Evolutionary conservation across 2,329 filamentous ascomycete genomes (phyloP).

Genomic region (Fusarium sp.): DNA sequence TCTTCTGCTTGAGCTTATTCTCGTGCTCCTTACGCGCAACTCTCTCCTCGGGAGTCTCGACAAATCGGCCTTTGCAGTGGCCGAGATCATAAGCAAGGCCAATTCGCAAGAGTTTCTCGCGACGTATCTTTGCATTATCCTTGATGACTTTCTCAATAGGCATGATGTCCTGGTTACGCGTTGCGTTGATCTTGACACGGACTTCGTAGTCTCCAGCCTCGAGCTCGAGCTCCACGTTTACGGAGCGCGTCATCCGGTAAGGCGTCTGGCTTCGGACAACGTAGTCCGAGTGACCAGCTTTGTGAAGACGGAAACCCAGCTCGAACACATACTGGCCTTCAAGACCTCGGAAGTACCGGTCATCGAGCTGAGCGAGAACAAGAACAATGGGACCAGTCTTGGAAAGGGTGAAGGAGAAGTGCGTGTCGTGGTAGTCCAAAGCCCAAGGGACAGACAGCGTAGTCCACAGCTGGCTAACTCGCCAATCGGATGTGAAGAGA

Average conservation of each 20-base stretch:
- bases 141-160: slow-evolving; percentile 76
- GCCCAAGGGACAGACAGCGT: slow-evolving; percentile 68
- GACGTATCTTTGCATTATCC: slow-evolving; percentile 68
- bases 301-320: slow-evolving; percentile 67
- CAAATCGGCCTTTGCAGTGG: slow-evolving; percentile 71
- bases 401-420: slow-evolving; percentile 65
- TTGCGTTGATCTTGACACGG: slow-evolving; percentile 79
- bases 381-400: slow-evolving; percentile 65
- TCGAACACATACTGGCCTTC: slow-evolving; percentile 68
- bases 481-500: slow-evolving; percentile 69
- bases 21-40: slow-evolving; percentile 60
- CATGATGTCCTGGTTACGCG: slow-evolving; percentile 63
- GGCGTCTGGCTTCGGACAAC: slow-evolving; percentile 66
- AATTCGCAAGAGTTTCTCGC: slow-evolving; percentile 81
- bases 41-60: slow-evolving; percentile 64
- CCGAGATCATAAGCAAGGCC: slow-evolving; percentile 78
- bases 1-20: slow-evolving; percentile 57
- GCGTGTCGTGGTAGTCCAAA: slow-evolving; percentile 64
- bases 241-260: slow-evolving; percentile 76
- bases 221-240: slow-evolving; percentile 81
- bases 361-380: slow-evolving; percentile 69
- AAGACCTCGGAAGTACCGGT: slow-evolving; percentile 68
- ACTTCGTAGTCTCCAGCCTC: slow-evolving; percentile 81
- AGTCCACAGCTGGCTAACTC: slow-evolving; percentile 61
- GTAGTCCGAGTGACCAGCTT: slow-evolving; percentile 63